Conservation (phyloP, 2,329 filamentous ascomycete genomes). For the Aspergillus quadricinctus region DNA sequence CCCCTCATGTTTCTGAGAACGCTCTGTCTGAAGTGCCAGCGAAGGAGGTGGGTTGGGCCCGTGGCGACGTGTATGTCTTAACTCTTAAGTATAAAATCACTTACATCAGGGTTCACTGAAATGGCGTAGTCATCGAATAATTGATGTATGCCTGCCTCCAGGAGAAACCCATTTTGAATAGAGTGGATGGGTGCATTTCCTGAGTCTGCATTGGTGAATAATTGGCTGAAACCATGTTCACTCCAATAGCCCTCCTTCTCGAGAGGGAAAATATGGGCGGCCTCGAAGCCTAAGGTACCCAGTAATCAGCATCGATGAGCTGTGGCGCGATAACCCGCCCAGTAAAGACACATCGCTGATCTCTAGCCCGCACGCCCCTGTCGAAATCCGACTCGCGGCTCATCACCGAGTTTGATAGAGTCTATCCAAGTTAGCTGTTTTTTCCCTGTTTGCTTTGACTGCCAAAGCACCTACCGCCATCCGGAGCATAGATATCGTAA, state of each 20-base stretch:
- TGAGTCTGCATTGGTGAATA: neutral
- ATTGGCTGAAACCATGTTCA: neutral
- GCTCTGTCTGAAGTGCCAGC: no score
- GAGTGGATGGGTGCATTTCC: neutral
- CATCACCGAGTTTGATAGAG: slow-evolving; percentile 3
- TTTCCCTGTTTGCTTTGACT: neutral
- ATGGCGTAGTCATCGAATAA: no score
- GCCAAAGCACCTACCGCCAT: neutral
- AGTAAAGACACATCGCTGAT: neutral
- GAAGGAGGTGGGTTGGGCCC: no score
- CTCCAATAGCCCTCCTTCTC: neutral
- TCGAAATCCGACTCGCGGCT: neutral
- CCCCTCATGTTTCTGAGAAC: no score
- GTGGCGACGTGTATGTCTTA: no score
- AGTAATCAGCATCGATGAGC: neutral
- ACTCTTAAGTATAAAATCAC: no score
- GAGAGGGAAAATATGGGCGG: neutral
- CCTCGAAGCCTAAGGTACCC: neutral
- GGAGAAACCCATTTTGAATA: neutral
- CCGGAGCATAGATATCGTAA: neutral
- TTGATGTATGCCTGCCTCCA: no score
- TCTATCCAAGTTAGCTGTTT: slow-evolving; percentile 4
- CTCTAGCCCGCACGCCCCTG: neutral
- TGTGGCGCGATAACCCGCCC: neutral
- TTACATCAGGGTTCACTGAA: no score